These are phyloP conservation scores for Bisporella sp. DNA, from an alignment of 2,329 filamentous ascomycete species.

Conservation along the genomic window DNA sequence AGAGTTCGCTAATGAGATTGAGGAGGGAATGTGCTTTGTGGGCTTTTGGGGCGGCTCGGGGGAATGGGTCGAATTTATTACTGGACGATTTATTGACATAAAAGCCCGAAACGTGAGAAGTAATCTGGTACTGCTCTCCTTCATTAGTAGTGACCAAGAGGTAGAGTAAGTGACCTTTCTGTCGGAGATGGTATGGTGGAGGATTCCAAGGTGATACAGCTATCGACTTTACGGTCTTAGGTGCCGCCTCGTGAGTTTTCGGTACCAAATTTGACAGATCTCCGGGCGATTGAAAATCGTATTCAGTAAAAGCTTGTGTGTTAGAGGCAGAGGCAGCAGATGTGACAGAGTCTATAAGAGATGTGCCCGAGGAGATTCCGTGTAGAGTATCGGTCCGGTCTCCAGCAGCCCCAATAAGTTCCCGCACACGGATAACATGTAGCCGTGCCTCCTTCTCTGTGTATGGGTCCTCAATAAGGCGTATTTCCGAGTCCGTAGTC, in stretches of 20 bases:
- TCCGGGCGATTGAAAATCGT: slow-evolving; percentile 67
- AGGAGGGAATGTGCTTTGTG: slow-evolving; percentile 80
- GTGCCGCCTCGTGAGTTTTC: slow-evolving; percentile 55
- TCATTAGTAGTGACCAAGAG: slow-evolving; percentile 85
- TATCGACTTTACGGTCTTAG: slow-evolving; percentile 87
- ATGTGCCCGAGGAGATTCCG: slow-evolving; percentile 77
- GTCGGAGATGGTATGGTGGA: slow-evolving; percentile 81
- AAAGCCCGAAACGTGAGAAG: slow-evolving; percentile 88
- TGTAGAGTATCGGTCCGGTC: slow-evolving; percentile 82
- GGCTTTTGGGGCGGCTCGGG: slow-evolving; percentile 70
- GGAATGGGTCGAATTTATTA: slow-evolving; percentile 87
- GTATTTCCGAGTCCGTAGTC: slow-evolving; percentile 68
- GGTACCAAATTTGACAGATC: slow-evolving; percentile 68
- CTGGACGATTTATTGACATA: slow-evolving; percentile 96
- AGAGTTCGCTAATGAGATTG: slow-evolving; percentile 69
- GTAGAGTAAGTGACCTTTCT: slow-evolving; percentile 90
- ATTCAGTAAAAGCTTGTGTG: slow-evolving; percentile 50
- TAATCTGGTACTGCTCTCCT: slow-evolving; percentile 91
- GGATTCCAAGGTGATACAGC: slow-evolving; percentile 94
- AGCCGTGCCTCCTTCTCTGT: slow-evolving; percentile 97
- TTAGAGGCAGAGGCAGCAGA: slow-evolving; percentile 28
- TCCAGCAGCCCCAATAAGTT: slow-evolving; percentile 87
- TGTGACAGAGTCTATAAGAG: slow-evolving; percentile 73
- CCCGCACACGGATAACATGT: slow-evolving; percentile 83
- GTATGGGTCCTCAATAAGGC: slow-evolving; percentile 87